These are phyloP conservation scores for Microbotryomycetes sp. DNA, from an alignment of 1,284 basidiomycete genomes.

Conservation along the genomic window DNA sequence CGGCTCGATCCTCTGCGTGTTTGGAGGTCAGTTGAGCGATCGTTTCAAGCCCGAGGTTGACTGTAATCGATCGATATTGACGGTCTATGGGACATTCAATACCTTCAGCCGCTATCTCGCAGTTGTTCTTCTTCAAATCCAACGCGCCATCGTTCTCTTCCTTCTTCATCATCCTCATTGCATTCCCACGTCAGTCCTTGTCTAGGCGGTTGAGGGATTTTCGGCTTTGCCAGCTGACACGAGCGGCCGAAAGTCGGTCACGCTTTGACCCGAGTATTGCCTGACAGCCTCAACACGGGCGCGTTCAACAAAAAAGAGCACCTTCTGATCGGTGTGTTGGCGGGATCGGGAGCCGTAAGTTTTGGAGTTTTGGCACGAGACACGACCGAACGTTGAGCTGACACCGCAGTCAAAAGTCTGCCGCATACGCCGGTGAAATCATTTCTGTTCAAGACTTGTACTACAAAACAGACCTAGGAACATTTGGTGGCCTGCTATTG, in stretches of 20 bases:
- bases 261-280: constrained; percentile 17
- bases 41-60: constrained; percentile 33
- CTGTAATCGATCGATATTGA: constrained; percentile 3
- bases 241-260: constrained; percentile 11
- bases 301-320: constrained; percentile 49
- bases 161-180: constrained; percentile 52
- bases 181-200: constrained; percentile 20
- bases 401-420: constrained; percentile 10
- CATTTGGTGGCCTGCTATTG: constrained; percentile 43
- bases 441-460: constrained; percentile 40
- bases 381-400: background rate
- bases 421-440: constrained; percentile 41
- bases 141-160: constrained; percentile 49
- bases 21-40: constrained; percentile 49
- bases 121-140: constrained; percentile 46
- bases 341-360: constrained; percentile 3
- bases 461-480: constrained; percentile 38
- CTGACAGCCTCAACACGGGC: constrained; percentile 46
- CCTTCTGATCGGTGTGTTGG: constrained; percentile 34
- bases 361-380: constrained; percentile 34
- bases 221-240: background rate
- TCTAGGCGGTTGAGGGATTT: background rate
- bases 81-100: background rate
- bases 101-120: constrained; percentile 14
- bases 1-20: constrained; percentile 50